Percentiles rank a stretch among this genome's conserved stretches.
These are phyloP conservation scores for Pythium insidiosum DNA, from an alignment of 352 stramenopile species.

Conservation along the genomic window DNA sequence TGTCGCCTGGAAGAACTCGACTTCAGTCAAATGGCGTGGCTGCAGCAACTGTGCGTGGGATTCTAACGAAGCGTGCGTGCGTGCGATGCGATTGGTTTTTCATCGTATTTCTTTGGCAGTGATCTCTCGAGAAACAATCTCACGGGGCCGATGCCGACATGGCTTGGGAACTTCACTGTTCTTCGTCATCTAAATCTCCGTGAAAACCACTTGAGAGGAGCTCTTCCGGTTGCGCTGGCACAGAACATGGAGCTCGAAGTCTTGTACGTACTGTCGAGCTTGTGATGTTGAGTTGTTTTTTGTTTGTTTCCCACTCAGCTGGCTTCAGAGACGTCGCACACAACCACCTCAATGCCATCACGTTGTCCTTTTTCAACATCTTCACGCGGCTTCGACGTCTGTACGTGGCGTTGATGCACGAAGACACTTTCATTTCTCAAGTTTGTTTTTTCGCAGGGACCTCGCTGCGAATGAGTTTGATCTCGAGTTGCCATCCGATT, in stretches of 20 bases:
- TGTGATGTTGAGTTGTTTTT: background rate
- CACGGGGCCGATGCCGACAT: conserved; percentile 39
- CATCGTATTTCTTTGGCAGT: conserved; percentile 11
- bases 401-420: conserved; percentile 4
- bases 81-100: background rate
- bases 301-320: no score
- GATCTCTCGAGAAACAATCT: conserved; percentile 51
- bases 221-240: conserved; percentile 36
- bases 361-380: conserved; percentile 14
- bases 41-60: conserved; percentile 52
- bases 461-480: conserved; percentile 37
- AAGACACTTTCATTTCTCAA: no score
- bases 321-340: conserved; percentile 7
- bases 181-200: conserved; percentile 55
- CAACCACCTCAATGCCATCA: conserved; percentile 9
- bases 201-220: conserved; percentile 32
- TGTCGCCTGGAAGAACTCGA: conserved; percentile 46
- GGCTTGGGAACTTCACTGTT: conserved; percentile 54
- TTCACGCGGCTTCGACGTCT: conserved; percentile 13
- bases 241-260: conserved; percentile 56
- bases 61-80: no score
- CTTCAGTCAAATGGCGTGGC: conserved; percentile 58
- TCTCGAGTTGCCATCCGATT: conserved; percentile 17
- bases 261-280: conserved; percentile 36
- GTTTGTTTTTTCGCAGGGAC: no score